Evolutionary conservation across 371 early-diverging fungal species (phyloP).

Genomic region (Mortierella sp.): DNA sequence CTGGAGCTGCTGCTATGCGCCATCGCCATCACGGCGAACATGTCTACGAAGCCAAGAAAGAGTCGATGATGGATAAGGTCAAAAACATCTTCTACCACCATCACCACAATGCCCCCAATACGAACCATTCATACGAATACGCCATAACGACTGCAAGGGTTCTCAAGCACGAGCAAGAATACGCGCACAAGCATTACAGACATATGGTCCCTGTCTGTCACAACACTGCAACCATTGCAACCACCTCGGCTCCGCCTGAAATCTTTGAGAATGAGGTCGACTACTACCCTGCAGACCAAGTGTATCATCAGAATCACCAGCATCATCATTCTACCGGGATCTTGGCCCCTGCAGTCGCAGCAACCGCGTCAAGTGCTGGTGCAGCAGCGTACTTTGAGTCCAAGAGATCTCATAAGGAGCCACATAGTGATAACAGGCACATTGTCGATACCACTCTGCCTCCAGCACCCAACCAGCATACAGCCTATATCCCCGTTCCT

Average conservation of each 20-base stretch:
- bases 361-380: too few species aligned
- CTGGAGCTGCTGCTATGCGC: not conserved
- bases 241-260: conserved; percentile 6
- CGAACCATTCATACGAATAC: conserved; percentile 14
- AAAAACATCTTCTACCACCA: not conserved
- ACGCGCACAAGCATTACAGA: conserved; percentile 11
- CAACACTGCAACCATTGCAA: conserved; percentile 16
- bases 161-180: conserved; percentile 17
- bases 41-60: too few species aligned
- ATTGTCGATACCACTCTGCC: too few species aligned
- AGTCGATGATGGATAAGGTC: not conserved
- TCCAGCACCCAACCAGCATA: conserved; percentile 1
- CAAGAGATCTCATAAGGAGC: too few species aligned
- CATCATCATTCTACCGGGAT: not conserved
- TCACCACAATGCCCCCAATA: conserved; percentile 8
- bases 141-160: conserved; percentile 7
- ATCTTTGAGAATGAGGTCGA: not conserved
- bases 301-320: conserved; percentile 2
- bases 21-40: not conserved
- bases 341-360: conserved; percentile 7
- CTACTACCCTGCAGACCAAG: not conserved
- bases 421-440: too few species aligned
- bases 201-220: not conserved
- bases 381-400: conserved; percentile 3
- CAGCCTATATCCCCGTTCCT: conserved; percentile 2